Evolutionary conservation across 2,329 filamentous ascomycete species (phyloP).

Genomic region (Hymenoscyphus albidus): DNA sequence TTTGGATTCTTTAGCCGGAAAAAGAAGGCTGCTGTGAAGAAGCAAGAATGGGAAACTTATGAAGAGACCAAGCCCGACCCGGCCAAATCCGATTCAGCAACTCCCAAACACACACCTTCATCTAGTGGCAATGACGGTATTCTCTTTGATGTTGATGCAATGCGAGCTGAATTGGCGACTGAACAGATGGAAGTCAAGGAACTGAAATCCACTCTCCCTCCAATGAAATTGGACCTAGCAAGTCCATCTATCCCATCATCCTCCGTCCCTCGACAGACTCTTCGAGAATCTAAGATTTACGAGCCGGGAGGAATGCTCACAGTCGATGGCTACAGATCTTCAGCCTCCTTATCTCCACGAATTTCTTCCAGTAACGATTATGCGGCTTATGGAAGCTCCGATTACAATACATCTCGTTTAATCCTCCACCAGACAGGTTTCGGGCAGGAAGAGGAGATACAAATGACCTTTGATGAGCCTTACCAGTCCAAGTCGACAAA

Average conservation of each 20-base stretch:
- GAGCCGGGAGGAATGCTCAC: conserved; percentile 37
- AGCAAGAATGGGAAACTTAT: conserved; percentile 93
- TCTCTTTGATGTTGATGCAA: conserved; percentile 93
- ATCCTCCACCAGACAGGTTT: conserved; percentile 4
- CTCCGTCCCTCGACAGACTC: conserved; percentile 20
- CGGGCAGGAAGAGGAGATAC: conserved; percentile 48
- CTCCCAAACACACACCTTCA: conserved; percentile 25
- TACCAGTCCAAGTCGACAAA: conserved; percentile 38
- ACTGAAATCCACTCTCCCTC: conserved; percentile 81
- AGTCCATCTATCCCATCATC: conserved; percentile 14
- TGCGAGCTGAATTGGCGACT: conserved; percentile 72
- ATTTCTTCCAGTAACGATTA: conserved; percentile 9
- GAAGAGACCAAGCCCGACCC: conserved; percentile 62
- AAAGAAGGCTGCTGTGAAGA: conserved; percentile 65
- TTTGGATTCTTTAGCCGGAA: conserved; percentile 81
- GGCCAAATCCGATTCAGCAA: conserved; percentile 43
- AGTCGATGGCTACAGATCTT: conserved; percentile 16
- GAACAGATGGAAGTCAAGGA: conserved; percentile 63
- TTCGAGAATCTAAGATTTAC: conserved; percentile 48
- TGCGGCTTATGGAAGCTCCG: neutral
- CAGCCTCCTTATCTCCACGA: conserved; percentile 15
- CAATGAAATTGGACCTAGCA: conserved; percentile 71
- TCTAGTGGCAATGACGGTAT: conserved; percentile 45
- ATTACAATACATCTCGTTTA: conserved; percentile 14
- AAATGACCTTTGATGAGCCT: conserved; percentile 70